These are phyloP conservation scores for Cylindrotheca fusiformis DNA, from an alignment of 108 stramenopile species.

Conservation along the genomic window DNA sequence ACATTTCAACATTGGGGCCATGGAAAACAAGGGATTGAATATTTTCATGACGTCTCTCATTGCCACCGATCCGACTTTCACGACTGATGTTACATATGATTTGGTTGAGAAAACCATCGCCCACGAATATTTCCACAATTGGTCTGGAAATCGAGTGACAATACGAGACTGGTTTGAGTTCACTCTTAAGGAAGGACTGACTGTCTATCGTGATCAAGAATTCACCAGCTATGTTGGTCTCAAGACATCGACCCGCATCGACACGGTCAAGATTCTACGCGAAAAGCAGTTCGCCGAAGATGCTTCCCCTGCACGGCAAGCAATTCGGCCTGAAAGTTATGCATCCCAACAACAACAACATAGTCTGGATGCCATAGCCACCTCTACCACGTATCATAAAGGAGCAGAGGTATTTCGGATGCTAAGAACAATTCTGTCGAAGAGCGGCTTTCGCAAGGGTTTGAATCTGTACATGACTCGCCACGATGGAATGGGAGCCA, in stretches of 20 bases:
- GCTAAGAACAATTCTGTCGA: neutral
- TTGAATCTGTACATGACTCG: neutral
- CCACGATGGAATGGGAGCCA: neutral
- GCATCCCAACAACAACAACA: neutral
- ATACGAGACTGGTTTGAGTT: neutral
- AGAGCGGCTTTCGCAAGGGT: neutral
- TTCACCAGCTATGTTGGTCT: neutral
- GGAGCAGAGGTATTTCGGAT: neutral
- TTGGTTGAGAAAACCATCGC: neutral
- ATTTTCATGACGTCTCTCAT: neutral
- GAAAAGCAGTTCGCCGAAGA: neutral
- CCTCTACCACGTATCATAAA: neutral
- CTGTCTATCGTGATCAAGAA: neutral
- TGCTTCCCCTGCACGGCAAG: neutral
- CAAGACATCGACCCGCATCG: neutral
- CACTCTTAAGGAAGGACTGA: neutral
- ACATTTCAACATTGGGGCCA: constrained; percentile 54
- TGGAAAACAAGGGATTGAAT: neutral
- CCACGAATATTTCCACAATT: neutral
- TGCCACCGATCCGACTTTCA: neutral
- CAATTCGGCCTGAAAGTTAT: neutral
- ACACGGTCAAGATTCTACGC: neutral
- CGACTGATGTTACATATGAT: neutral
- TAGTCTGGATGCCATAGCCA: neutral
- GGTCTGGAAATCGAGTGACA: neutral